A percentile compares a stretch with the other conserved stretches of the same genome.
Evolutionary conservation across 129 eudicot species (phyloP).

Genomic region (Flaveria sonorensis): DNA sequence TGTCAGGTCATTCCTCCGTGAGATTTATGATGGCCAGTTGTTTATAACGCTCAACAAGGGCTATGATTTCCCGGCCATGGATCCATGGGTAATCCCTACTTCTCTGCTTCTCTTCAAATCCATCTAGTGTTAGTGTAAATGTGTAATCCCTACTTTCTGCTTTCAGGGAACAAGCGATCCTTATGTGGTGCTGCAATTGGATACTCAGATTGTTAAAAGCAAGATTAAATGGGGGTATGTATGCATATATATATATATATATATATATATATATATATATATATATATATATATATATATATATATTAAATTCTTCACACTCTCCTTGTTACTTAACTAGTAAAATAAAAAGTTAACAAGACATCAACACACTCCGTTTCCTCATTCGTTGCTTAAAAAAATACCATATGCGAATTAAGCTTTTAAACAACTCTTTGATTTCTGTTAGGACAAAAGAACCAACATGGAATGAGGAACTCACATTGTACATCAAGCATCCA

Average conservation of each 20-base stretch:
- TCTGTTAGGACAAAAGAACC: constrained; percentile 90
- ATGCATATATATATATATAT: not conserved
- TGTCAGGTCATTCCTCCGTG: constrained; percentile 82
- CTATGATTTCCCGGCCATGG: constrained; percentile 85
- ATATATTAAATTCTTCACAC: not conserved
- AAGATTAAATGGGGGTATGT: constrained; percentile 91
- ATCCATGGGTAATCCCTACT: constrained; percentile 74
- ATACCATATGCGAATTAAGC: not conserved
- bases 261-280: too few species aligned
- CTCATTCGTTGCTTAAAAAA: too few species aligned
- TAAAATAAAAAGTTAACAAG: not conserved
- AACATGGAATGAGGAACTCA: constrained; percentile 91
- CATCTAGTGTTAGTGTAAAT: too few species aligned
- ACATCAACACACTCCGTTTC: not conserved
- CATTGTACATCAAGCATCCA: constrained; percentile 66
- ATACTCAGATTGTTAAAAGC: constrained; percentile 82
- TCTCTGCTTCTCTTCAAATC: not conserved
- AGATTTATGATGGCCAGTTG: constrained; percentile 87
- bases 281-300: too few species aligned
- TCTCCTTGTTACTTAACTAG: not conserved
- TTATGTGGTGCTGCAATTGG: constrained; percentile 76
- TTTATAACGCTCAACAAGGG: constrained; percentile 84
- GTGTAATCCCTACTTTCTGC: constrained; percentile 14
- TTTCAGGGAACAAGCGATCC: constrained; percentile 99
- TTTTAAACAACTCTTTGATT: not conserved